Base-by-base conservation (phyloP, 352 stramenopile species). In the Phytopythium oedochilum region DNA sequence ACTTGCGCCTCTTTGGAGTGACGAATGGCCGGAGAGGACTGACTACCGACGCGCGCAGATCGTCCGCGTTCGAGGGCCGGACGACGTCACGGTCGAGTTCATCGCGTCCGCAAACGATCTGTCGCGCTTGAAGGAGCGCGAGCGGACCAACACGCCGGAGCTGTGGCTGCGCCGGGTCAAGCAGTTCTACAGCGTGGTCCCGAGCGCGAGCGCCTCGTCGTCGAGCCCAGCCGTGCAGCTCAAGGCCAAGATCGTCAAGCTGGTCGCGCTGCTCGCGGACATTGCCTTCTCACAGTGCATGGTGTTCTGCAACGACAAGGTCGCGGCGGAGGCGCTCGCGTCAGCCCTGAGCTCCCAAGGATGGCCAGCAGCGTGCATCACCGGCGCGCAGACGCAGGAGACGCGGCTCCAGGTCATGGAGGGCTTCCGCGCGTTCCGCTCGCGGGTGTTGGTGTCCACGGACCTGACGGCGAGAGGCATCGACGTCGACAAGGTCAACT, bases 281-380 rank as follows among this genome's bases (percentile, higher is more conserved):
- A 69, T 91, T 40, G 57, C 73, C 35, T 92, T 92, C 56, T 71
- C 75, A 35, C 79, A 92, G 59, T 90, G 83, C 57, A 90, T 92
- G 53, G 80, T 90, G 32, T 92, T 92, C 54, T 91, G 78, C 66
- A 92, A 92, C 64, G 83, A 90, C 66, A 92, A 90, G 65, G 78
- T 88, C 51, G 71, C 79, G 9, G 78, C 83, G 0, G 80, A 91
- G 59, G 80, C 78, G 11, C 43, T 91, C 15, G 75, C 80, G 4
- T 70, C 62, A 0, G 80, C 78, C 15, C 66, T 92, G 23, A 55
- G 53, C 17, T 60, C 55, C 8, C 70, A 88, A 25, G 70, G 70
- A 23, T 92, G 76, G 75, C 78, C 80, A 5, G 70, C 78, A 9
- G 70, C 66, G 23, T 81, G 78, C 18, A 89, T 89, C 60, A 92